These are phyloP conservation scores for Teunomyces atbi DNA, from an alignment of 805 yeast species.

Conservation along the genomic window DNA sequence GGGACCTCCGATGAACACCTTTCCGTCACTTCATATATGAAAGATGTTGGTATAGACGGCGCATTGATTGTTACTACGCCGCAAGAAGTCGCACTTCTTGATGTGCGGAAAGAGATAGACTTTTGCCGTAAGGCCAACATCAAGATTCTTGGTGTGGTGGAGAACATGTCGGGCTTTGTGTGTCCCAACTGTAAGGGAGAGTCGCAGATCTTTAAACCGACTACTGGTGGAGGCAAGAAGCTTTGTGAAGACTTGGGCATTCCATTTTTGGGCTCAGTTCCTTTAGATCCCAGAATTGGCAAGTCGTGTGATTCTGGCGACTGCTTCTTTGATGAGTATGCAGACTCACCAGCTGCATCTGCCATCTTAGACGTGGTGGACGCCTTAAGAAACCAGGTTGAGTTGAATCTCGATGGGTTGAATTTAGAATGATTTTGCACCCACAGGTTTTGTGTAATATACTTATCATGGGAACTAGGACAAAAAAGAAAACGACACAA, in stretches of 20 bases:
- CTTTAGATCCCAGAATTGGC: slow-evolving; percentile 94
- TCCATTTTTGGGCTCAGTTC: slow-evolving; percentile 87
- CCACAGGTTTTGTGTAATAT: neutral
- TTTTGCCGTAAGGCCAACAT: slow-evolving; percentile 91
- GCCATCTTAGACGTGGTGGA: slow-evolving; percentile 87
- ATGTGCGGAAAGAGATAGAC: slow-evolving; percentile 93
- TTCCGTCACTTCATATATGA: slow-evolving; percentile 81
- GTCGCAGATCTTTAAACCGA: slow-evolving; percentile 86
- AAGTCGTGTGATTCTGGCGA: slow-evolving; percentile 83
- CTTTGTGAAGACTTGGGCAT: slow-evolving; percentile 77
- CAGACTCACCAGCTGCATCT: slow-evolving; percentile 89
- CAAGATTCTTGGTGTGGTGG: slow-evolving; percentile 84
- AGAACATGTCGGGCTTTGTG: slow-evolving; percentile 97
- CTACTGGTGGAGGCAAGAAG: slow-evolving; percentile 94
- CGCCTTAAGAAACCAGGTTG: slow-evolving; percentile 31
- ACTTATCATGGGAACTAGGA: neutral
- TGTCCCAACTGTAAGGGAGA: slow-evolving; percentile 93
- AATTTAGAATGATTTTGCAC: slow-evolving; percentile 1
- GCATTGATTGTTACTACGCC: slow-evolving; percentile 96
- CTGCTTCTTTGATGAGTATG: slow-evolving; percentile 75
- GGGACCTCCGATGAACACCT: slow-evolving; percentile 98
- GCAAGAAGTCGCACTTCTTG: slow-evolving; percentile 93
- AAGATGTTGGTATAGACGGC: slow-evolving; percentile 91
- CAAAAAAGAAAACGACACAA: neutral
- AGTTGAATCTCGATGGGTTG: slow-evolving; percentile 7